A percentile compares a stretch with the other conserved stretches of the same genome.
phyloP scores from a whole-genome alignment of 345 rosid genomes.

The Citrus medica region DNA sequence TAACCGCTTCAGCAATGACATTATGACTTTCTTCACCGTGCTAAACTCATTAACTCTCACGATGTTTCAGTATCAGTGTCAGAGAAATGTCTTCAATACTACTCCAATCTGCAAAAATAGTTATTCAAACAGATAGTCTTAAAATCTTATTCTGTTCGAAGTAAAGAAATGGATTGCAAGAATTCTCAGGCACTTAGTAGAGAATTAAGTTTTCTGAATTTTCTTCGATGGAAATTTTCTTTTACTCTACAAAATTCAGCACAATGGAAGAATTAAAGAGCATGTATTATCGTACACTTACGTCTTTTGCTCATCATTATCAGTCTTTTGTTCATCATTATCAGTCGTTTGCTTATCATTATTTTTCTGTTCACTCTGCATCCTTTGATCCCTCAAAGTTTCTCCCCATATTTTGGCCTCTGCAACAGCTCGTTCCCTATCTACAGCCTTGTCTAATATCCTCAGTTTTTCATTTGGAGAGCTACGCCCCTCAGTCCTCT shows the following conservation, averaged over 20 bases:
- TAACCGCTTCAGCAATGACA: neutral
- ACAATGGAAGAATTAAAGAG: neutral
- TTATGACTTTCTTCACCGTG: neutral
- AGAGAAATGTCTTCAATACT: neutral
- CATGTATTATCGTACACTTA: neutral
- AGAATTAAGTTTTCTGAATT: neutral
- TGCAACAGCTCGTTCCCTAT: constrained; percentile 49
- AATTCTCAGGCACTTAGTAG: neutral
- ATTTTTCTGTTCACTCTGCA: constrained; percentile 4
- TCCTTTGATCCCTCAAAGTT: constrained; percentile 43
- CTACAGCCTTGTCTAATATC: constrained; percentile 27
- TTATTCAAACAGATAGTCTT: neutral
- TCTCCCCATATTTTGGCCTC: constrained; percentile 35
- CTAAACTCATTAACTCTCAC: neutral
- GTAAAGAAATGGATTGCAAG: neutral
- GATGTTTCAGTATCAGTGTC: neutral
- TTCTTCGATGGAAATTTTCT: neutral
- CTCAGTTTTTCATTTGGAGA: constrained; percentile 34
- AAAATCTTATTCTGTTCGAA: neutral
- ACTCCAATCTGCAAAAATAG: neutral
- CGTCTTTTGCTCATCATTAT: constrained; percentile 9
- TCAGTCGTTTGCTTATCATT: neutral
- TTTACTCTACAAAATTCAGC: neutral
- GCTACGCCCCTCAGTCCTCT: constrained; percentile 6
- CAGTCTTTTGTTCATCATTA: neutral